Evolutionary conservation across 2,329 filamentous ascomycete species (phyloP).

Genomic region (Onygenales sp.): DNA sequence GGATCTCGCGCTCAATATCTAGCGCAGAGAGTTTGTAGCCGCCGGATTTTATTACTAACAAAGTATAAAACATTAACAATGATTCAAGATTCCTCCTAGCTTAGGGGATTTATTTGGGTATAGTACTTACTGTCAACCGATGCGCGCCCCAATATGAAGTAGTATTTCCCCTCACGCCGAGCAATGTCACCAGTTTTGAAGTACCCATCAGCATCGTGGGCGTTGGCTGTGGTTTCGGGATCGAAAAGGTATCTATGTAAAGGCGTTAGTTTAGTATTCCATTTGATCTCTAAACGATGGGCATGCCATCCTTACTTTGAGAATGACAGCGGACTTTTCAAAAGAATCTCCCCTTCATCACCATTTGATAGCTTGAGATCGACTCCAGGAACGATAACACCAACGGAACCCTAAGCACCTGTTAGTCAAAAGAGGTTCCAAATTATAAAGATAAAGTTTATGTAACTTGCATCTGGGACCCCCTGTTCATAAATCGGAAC

Average conservation of each 20-base stretch:
- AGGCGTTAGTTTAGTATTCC: conserved; percentile 10
- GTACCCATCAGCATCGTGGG: conserved; percentile 26
- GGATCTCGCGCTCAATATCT: conserved; percentile 41
- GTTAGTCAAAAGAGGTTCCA: background rate
- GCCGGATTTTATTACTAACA: conserved; percentile 38
- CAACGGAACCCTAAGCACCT: background rate
- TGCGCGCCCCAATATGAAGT: conserved; percentile 39
- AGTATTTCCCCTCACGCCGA: conserved; percentile 21
- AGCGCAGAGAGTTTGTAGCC: conserved; percentile 44
- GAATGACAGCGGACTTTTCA: conserved; percentile 33
- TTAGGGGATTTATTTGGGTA: background rate
- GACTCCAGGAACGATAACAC: conserved; percentile 24
- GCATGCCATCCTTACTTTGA: conserved; percentile 21
- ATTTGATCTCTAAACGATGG: background rate
- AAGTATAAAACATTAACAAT: background rate
- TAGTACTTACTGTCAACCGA: conserved; percentile 29
- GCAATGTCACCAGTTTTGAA: conserved; percentile 34
- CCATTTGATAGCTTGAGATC: conserved; percentile 30
- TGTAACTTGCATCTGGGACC: background rate
- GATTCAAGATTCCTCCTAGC: background rate
- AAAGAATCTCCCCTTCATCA: conserved; percentile 40
- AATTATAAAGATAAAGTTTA: background rate
- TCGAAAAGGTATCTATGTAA: conserved; percentile 22
- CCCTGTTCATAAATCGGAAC: conserved; percentile 29
- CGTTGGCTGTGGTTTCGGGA: conserved; percentile 18